phyloP scores from a whole-genome alignment of 306 rosid species.

The Acacia confusa region DNA sequence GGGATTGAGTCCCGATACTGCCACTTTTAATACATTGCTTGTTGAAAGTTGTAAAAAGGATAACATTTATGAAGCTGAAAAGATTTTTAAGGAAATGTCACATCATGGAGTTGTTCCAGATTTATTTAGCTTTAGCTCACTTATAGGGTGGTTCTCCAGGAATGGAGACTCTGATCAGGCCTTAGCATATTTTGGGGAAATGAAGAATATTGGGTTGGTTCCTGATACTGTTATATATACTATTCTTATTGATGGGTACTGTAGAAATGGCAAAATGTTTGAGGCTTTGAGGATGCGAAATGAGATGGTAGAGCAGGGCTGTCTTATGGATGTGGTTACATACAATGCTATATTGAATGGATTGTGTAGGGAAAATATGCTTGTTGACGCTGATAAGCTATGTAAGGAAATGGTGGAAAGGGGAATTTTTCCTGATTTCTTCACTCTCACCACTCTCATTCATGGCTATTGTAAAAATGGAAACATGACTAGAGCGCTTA shows the following conservation, averaged over 20 bases:
- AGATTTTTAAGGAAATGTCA: conserved; percentile 63
- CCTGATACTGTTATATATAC: conserved; percentile 86
- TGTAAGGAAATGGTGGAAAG: conserved; percentile 83
- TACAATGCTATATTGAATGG: conserved; percentile 85
- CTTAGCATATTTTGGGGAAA: conserved; percentile 51
- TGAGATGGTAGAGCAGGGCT: conserved; percentile 77
- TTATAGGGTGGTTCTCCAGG: conserved; percentile 67
- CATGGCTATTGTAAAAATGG: conserved; percentile 79
- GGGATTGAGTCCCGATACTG: conserved; percentile 69
- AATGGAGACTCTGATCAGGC: conserved; percentile 62
- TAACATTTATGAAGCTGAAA: conserved; percentile 63
- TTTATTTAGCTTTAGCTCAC: conserved; percentile 72
- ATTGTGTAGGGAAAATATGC: conserved; percentile 70
- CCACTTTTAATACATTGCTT: conserved; percentile 68
- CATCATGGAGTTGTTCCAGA: conserved; percentile 59
- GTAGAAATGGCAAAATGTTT: conserved; percentile 56
- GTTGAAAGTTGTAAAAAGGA: conserved; percentile 70
- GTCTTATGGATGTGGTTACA: conserved; percentile 72
- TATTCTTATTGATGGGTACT: conserved; percentile 83
- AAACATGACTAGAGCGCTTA: conserved; percentile 65
- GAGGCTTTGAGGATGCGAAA: conserved; percentile 73
- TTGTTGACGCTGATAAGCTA: conserved; percentile 66
- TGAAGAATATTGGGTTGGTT: conserved; percentile 66
- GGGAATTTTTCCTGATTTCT: conserved; percentile 86
- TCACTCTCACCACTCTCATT: conserved; percentile 82